Base-by-base conservation (phyloP, 2,329 filamentous ascomycete species). In the Calonectria hawksworthii region DNA sequence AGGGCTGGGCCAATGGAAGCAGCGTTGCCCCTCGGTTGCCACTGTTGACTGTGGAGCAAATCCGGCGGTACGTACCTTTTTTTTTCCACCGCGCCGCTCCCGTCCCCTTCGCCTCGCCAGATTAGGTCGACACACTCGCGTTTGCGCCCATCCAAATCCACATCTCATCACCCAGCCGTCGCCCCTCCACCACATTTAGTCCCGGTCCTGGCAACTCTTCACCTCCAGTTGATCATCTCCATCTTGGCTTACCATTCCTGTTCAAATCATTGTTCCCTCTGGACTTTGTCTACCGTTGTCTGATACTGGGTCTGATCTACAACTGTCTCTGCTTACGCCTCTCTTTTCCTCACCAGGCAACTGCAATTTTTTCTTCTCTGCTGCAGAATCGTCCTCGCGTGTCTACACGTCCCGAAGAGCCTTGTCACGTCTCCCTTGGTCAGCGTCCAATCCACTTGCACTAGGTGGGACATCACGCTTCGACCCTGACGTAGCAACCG, bases 21-120 rank as follows among this genome's bases (percentile, higher is more conserved):
- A 18, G 80, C 82, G 91, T 93, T 93, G 90, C 90, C 80, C 84
- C 78, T 89, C 84, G 82, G 90, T 91, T 91, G 88, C 86, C 82
- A 84, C 77, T 91, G 88, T 90, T 90, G 87, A 90, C 75, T 66
- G 79, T 76, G 78, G 74, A 75, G 73, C 64, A 73, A 75, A 69
- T 69, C 44, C 73, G 64, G 52, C 63, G 74, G 76, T 78, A 79
- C 78, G 77, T 79, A 78, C 74, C 75, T 67, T 68, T 65, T 69
- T 61, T 68, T 72, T 68, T 36, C 65, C 23, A 59, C 70, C 74
- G 72, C 69, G 75, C 74, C 68, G 69, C 73, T 73, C 72, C 70
- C 73, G 71, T 76, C 79, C 69, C 30, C 51, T 73, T 70, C 69
- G 68, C 54, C 74, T 76, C 73, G 67, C 73, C 68, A 72, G 69